Percentiles rank a stretch among this genome's conserved stretches.
These are phyloP conservation scores for Hypoxylon sp. DNA, from an alignment of 2,329 filamentous ascomycete species.

Conservation along the genomic window DNA sequence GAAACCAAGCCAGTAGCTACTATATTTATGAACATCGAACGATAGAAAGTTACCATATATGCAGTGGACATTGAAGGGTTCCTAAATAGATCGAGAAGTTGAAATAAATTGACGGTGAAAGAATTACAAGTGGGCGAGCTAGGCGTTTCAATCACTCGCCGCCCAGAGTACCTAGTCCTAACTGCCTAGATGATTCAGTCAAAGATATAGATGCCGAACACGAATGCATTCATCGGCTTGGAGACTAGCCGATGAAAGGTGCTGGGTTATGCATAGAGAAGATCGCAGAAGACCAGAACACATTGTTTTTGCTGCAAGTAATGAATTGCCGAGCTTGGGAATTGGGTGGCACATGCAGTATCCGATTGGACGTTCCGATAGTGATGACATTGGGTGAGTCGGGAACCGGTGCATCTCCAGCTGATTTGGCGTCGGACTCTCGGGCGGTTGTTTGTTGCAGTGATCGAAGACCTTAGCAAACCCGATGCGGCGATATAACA, in stretches of 20 bases:
- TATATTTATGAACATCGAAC: conserved; percentile 21
- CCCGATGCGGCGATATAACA: conserved; percentile 9
- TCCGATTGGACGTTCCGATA: conserved; percentile 37
- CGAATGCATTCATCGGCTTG: conserved; percentile 27
- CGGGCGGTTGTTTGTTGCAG: conserved; percentile 19
- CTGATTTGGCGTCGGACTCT: conserved; percentile 31
- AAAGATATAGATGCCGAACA: conserved; percentile 34
- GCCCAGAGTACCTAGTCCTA: background rate
- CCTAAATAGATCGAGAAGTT: conserved; percentile 4
- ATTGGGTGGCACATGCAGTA: conserved; percentile 15
- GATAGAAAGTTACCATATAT: conserved; percentile 11
- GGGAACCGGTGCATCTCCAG: conserved; percentile 33
- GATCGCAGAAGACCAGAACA: conserved; percentile 24
- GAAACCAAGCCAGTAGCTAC: conserved; percentile 12
- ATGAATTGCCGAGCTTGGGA: conserved; percentile 41
- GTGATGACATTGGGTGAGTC: conserved; percentile 24
- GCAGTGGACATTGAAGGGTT: background rate
- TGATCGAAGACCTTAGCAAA: conserved; percentile 11
- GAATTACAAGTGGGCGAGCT: background rate
- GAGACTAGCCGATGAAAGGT: conserved; percentile 29
- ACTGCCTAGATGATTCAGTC: conserved; percentile 5
- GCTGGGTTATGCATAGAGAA: conserved; percentile 24
- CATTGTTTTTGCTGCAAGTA: conserved; percentile 21
- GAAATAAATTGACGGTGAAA: background rate
- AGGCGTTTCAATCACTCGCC: background rate